phyloP scores from a whole-genome alignment of 495 filamentous ascomycete species.

The Xylaria palmicola region DNA sequence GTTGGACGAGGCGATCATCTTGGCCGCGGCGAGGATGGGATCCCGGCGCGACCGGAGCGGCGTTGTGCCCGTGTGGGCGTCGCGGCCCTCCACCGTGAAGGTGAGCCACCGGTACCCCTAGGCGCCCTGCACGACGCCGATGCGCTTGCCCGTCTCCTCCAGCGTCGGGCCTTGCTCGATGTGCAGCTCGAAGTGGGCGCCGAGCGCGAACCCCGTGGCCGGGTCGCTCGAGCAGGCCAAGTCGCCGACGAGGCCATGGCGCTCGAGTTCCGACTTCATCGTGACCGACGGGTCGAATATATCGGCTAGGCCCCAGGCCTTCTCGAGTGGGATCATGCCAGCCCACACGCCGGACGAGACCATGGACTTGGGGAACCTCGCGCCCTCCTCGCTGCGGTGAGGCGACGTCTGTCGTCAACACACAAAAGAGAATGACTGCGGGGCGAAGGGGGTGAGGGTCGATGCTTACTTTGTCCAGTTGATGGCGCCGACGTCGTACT shows the following conservation, averaged over 20 bases:
- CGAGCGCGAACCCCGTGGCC: constrained; percentile 52
- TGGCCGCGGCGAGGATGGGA: constrained; percentile 43
- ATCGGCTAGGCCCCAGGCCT: not conserved
- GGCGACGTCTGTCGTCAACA: not conserved
- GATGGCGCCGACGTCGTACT: not conserved
- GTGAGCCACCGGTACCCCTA: constrained; percentile 70
- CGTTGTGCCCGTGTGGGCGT: constrained; percentile 75
- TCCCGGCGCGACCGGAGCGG: constrained; percentile 58
- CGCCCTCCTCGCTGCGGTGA: constrained; percentile 64
- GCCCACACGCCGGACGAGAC: constrained; percentile 71
- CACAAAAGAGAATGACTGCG: not conserved
- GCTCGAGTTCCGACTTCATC: not conserved
- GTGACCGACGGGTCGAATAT: not conserved
- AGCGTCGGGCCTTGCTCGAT: constrained; percentile 80
- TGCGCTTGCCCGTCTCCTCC: constrained; percentile 56
- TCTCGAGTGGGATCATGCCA: constrained; percentile 54
- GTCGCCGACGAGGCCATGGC: constrained; percentile 59
- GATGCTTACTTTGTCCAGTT: not conserved
- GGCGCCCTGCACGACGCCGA: constrained; percentile 71
- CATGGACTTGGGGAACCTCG: constrained; percentile 62
- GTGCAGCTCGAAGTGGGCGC: constrained; percentile 77
- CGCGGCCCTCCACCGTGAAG: not conserved
- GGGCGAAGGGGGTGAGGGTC: constrained; percentile 19
- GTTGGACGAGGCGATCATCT: constrained; percentile 64
- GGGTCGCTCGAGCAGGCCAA: constrained; percentile 53